phyloP scores from a whole-genome alignment of 1,284 basidiomycete species.

The Austroboletus niveus region DNA sequence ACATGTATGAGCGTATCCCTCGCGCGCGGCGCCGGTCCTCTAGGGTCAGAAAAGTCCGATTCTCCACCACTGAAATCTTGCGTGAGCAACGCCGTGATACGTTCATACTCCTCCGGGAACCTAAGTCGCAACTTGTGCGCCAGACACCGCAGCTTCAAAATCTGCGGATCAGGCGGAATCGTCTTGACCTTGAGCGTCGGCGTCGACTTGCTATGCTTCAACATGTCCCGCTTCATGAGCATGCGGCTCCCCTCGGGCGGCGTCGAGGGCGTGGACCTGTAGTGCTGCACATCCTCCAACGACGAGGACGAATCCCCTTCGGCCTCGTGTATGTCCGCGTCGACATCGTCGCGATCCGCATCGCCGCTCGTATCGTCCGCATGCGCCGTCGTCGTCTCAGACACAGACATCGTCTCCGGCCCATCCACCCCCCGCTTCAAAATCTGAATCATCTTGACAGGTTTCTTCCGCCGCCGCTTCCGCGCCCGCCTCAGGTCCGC shows the following conservation, averaged over 20 bases:
- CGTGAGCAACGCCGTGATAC: conserved; percentile 45
- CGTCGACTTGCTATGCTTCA: conserved; percentile 46
- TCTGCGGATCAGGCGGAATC: conserved; percentile 47
- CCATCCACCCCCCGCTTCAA: conserved; percentile 20
- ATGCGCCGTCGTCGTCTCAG: conserved; percentile 19
- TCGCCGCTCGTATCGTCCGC: conserved; percentile 27
- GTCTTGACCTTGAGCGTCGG: conserved; percentile 37
- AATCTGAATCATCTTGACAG: conserved; percentile 26
- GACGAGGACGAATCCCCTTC: conserved; percentile 37
- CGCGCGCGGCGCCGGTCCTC: conserved; percentile 45
- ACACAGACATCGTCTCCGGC: conserved; percentile 26
- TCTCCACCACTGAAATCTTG: conserved; percentile 38
- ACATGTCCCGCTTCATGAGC: conserved; percentile 20
- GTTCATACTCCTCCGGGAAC: conserved; percentile 53
- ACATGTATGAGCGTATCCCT: conserved; percentile 72
- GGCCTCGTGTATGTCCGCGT: conserved; percentile 10
- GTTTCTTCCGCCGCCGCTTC: conserved; percentile 51
- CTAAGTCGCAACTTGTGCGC: conserved; percentile 54
- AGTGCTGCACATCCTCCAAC: conserved; percentile 24
- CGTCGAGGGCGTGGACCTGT: conserved; percentile 40
- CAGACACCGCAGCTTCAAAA: conserved; percentile 51
- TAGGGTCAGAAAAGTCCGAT: conserved; percentile 40
- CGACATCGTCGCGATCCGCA: conserved; percentile 26
- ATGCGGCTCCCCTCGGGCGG: conserved; percentile 26
- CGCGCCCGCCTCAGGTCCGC: conserved; percentile 39